Conservation (phyloP, 2,329 filamentous ascomycete species). For the Rosellinia necatrix region DNA sequence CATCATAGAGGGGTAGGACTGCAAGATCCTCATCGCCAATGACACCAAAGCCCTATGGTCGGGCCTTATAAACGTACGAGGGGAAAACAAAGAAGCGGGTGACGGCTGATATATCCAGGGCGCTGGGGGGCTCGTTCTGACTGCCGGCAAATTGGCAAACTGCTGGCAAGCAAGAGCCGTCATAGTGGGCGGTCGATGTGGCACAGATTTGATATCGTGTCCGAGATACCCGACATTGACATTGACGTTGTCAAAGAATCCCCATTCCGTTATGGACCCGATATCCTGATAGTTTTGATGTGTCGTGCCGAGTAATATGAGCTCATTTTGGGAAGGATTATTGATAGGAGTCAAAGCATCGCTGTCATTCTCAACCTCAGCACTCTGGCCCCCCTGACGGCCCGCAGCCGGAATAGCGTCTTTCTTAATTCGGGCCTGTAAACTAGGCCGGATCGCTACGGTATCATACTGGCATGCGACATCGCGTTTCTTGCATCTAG, state of each 20-base stretch:
- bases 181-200: not conserved
- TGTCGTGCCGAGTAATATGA: not conserved
- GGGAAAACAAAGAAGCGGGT: not conserved
- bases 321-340: not conserved
- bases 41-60: constrained; percentile 2
- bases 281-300: not conserved
- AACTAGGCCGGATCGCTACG: not conserved
- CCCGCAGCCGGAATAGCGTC: not conserved
- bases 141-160: not conserved
- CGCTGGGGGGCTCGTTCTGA: not conserved
- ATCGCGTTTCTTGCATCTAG: constrained; percentile 3
- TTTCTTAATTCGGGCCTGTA: not conserved
- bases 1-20: constrained; percentile 10
- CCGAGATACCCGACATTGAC: not conserved
- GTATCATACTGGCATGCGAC: constrained; percentile 3
- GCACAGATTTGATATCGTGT: not conserved
- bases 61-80: constrained; percentile 1
- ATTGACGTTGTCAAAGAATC: not conserved
- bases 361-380: not conserved
- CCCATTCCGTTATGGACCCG: not conserved
- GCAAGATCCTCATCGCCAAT: constrained; percentile 3
- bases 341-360: not conserved
- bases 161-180: constrained; percentile 5
- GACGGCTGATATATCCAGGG: constrained; percentile 1
- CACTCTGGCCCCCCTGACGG: not conserved